Base-by-base conservation (phyloP, 1,139 yeast species). In the Meyerozyma athensensis region DNA sequence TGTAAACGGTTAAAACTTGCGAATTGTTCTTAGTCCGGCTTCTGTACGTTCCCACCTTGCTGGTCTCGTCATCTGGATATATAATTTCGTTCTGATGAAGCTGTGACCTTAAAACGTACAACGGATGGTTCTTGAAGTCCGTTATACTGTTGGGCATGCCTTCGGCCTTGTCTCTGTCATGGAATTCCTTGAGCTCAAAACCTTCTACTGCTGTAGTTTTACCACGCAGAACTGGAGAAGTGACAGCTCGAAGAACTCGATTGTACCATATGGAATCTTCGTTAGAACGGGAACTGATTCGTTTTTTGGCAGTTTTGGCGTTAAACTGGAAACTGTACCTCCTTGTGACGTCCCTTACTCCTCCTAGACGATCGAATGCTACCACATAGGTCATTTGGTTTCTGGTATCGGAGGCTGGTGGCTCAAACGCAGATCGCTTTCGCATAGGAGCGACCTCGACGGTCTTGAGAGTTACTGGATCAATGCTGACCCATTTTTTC, bases 101-200 rank as follows among this genome's bases (percentile, higher is more conserved):
- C 49, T 87, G 95, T 2, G 79, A 70, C 53, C 86, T 96, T 8
- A 92, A 56, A 0, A 83, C 92, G 56, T 82, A 92, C n/a, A 81
- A 57, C 0, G 98, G 98, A 56, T 92, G 98, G 37, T 81, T 81
- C 41, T 80, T 82, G 55, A 92, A 86, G 46, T 90, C 97, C 35
- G 79, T 81, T 16, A 87, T 64, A 48, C 77, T 85, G 38, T 81
- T 79, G 0, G 99, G 99, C 72, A 92, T 80, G 0, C 95, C 96
- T 52, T 94, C 98, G 17, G 74, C 68, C 21, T 77, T 63, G 38
- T 86, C 82, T 34, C 87, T 67, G 37, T 77, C 74, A 24, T 73
- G 63, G 43, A 94, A 81, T 48, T 86, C 94, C 34, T 75, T 75
- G 38, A 76, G 68, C 54, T 92, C 98, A 38, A 74, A 68, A 24